These are phyloP conservation scores for Rhodomyrtus psidioides DNA, from an alignment of 441 rosid species.

Conservation along the genomic window DNA sequence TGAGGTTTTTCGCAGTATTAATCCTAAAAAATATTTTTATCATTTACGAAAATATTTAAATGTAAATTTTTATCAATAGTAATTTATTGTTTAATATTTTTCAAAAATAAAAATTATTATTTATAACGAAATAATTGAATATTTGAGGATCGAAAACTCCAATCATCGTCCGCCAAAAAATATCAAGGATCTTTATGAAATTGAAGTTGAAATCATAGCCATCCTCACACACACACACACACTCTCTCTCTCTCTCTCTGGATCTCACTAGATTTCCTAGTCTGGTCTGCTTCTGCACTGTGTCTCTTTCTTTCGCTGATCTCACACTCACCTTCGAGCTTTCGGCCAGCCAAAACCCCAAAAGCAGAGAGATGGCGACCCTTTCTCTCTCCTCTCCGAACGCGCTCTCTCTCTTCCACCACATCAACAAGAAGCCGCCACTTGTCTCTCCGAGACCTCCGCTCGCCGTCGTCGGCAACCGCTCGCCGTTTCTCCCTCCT, in stretches of 20 bases:
- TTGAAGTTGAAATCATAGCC: too few species aligned
- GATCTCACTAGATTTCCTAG: not conserved
- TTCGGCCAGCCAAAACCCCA: not conserved
- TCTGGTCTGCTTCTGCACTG: not conserved
- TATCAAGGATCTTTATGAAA: too few species aligned
- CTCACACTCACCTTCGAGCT: not conserved
- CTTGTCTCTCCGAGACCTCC: not conserved
- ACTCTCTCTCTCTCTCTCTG: not conserved
- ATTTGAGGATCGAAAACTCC: too few species aligned
- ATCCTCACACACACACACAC: too few species aligned
- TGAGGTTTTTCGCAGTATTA: too few species aligned
- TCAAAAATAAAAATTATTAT: too few species aligned
- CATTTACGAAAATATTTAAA: too few species aligned
- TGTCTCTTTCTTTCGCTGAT: fast-evolving
- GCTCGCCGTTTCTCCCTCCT: slow-evolving; percentile 5
- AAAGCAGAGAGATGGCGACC: not conserved
- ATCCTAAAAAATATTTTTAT: too few species aligned
- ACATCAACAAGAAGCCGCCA: not conserved
- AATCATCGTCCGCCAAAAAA: not conserved
- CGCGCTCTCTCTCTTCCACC: not conserved
- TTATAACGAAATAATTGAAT: too few species aligned
- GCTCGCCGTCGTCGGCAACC: not conserved
- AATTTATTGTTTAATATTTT: too few species aligned
- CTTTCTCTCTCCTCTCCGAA: not conserved
- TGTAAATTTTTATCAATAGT: too few species aligned